phyloP scores from a whole-genome alignment of 345 rosid species.

The Mangifera indica region DNA sequence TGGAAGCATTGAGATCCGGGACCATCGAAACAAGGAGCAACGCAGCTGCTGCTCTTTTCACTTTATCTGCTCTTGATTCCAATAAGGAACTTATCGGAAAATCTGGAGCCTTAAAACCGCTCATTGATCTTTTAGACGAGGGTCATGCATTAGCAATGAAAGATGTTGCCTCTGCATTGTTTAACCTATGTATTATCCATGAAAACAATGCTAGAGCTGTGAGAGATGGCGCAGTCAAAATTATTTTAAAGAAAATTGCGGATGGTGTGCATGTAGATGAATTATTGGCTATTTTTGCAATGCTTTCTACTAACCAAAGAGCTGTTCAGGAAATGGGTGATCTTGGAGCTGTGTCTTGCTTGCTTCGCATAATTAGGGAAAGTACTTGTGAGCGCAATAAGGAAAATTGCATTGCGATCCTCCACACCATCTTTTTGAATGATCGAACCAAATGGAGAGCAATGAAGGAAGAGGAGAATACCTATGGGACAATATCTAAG shows the following conservation, averaged over 20 bases:
- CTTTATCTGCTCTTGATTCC: conserved; percentile 83
- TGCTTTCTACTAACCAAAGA: conserved; percentile 71
- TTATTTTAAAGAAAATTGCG: conserved; percentile 61
- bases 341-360: conserved; percentile 67
- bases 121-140: conserved; percentile 70
- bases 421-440: conserved; percentile 60
- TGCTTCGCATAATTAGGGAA: conserved; percentile 66
- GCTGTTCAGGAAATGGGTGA: conserved; percentile 78
- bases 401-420: conserved; percentile 82
- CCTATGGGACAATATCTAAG: conserved; percentile 63
- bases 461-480: conserved; percentile 74
- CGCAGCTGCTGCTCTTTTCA: conserved; percentile 91
- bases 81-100: conserved; percentile 79
- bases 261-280: conserved; percentile 71
- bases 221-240: conserved; percentile 74
- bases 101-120: conserved; percentile 72
- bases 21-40: conserved; percentile 73
- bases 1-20: conserved; percentile 67
- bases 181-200: conserved; percentile 67
- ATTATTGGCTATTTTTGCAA: conserved; percentile 77
- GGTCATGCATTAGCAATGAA: conserved; percentile 77
- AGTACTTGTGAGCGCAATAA: conserved; percentile 73
- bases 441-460: conserved; percentile 80
- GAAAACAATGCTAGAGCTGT: conserved; percentile 88
- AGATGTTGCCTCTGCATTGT: conserved; percentile 92